Evolutionary conservation across 768 basidiomycete genomes (phyloP), one percentile per base, ranked within the genome.

Genomic region (Chalciporus chontae): DNA sequence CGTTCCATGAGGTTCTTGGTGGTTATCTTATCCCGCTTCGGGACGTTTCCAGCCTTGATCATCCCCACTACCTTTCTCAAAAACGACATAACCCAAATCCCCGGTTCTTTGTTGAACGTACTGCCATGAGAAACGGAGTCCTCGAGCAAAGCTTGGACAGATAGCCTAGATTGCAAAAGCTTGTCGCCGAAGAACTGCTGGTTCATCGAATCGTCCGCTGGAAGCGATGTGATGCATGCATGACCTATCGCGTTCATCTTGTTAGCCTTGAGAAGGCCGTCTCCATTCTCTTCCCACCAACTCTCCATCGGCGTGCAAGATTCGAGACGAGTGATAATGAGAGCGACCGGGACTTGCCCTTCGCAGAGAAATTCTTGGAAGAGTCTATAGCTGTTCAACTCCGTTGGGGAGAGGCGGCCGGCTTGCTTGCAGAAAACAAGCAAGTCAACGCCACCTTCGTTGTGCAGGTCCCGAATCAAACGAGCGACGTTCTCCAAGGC

Each of bases 321-420:
- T 47, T 73, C 74, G 9, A 76, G 65, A 24, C 71, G 67, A 3
- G 73, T 75, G 31, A 76, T 58, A 6, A 70, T 62, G 13, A 77
- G 49, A 1, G 71, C 63, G n/a, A 70, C 62, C 3, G 75, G 73
- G 8, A 75, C 70, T 39, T 64, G 51, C 17, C 57, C 45, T 19
- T 60, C 62, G 54, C 75, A 76, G 24, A 77, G 66, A 37, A 71
- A 61, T 27, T 76, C 61, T 18, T 63, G 56, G 48, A 74, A 73
- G 13, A 73, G 54, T 38, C 48, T 56, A 55, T 71, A 73, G 53
- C 59, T 69, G 19, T 63, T 61, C 49, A 60, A 38, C 15, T 64
- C 56, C 4, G 66, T 52, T 6, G 56, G 43, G 17, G 55, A 57
- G 47, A 74, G 57, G 34, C 71, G 59, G 1, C 69, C 69, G 0